A percentile compares a stretch with the other conserved stretches of the same genome.
Evolutionary conservation across 768 basidiomycete genomes (phyloP).

Genomic region (Postia placenta): DNA sequence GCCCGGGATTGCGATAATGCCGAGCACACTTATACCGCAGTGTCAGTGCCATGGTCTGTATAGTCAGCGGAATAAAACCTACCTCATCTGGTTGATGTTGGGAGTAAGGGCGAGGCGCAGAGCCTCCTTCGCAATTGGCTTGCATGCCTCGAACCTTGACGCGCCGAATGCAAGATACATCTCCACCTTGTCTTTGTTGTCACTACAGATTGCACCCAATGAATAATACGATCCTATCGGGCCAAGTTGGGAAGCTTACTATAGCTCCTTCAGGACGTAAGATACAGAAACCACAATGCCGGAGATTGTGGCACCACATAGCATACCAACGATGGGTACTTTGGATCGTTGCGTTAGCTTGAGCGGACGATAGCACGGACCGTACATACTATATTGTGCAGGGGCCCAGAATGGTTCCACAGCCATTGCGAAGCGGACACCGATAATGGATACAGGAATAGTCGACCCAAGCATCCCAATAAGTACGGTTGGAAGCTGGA

Average conservation of each 20-base stretch:
- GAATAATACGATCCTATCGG: background rate
- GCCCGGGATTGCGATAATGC: constrained; percentile 76
- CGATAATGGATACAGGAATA: constrained; percentile 74
- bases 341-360: background rate
- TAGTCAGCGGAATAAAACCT: no score
- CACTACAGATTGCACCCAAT: constrained; percentile 35
- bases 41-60: background rate
- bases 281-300: constrained; percentile 66
- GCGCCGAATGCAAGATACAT: constrained; percentile 84
- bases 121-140: constrained; percentile 71
- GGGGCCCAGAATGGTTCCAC: constrained; percentile 80
- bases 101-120: constrained; percentile 77
- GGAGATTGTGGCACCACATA: constrained; percentile 75
- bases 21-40: constrained; percentile 48
- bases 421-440: constrained; percentile 70
- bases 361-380: background rate
- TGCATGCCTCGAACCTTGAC: constrained; percentile 75
- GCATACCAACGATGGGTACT: constrained; percentile 86
- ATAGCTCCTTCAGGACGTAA: constrained; percentile 69
- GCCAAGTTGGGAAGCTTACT: constrained; percentile 35
- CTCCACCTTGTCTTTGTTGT: constrained; percentile 82
- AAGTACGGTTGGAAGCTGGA: constrained; percentile 63
- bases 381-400: constrained; percentile 62
- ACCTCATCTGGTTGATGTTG: constrained; percentile 85
- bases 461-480: constrained; percentile 69